These are phyloP conservation scores for Quercus robur DNA, from an alignment of 306 rosid species.

Conservation along the genomic window DNA sequence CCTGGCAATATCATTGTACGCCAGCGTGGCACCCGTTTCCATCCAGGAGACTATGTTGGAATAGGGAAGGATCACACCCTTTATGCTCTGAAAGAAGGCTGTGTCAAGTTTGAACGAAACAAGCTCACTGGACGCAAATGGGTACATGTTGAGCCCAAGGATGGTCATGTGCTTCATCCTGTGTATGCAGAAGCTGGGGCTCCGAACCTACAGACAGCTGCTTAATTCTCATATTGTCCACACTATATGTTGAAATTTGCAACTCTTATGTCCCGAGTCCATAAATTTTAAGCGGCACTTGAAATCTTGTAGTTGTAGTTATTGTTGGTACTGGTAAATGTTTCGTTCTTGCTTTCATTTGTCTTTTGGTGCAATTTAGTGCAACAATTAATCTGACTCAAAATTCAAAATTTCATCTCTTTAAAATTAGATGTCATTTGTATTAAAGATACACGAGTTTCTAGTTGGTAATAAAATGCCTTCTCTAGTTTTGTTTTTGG, in stretches of 20 bases:
- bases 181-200: constrained; percentile 43
- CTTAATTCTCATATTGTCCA: constrained; percentile 15
- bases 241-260: constrained; percentile 2
- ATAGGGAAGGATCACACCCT: constrained; percentile 83
- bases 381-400: neutral
- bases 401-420: neutral
- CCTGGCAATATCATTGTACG: constrained; percentile 90
- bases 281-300: neutral
- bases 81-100: constrained; percentile 83
- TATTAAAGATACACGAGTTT: no score
- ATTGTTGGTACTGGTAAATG: neutral
- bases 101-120: constrained; percentile 71
- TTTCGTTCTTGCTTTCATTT: neutral
- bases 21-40: constrained; percentile 89
- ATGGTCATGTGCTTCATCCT: constrained; percentile 87
- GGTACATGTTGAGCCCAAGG: constrained; percentile 81
- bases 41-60: constrained; percentile 92
- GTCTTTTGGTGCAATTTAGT: neutral
- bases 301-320: neutral
- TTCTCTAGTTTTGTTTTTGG: no score
- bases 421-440: no score
- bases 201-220: constrained; percentile 29
- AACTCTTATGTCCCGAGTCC: neutral
- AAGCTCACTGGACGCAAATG: constrained; percentile 79
- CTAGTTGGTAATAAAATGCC: no score